Evolutionary conservation across 2,329 filamentous ascomycete species (phyloP).

Genomic region (Cordyceps javanica): DNA sequence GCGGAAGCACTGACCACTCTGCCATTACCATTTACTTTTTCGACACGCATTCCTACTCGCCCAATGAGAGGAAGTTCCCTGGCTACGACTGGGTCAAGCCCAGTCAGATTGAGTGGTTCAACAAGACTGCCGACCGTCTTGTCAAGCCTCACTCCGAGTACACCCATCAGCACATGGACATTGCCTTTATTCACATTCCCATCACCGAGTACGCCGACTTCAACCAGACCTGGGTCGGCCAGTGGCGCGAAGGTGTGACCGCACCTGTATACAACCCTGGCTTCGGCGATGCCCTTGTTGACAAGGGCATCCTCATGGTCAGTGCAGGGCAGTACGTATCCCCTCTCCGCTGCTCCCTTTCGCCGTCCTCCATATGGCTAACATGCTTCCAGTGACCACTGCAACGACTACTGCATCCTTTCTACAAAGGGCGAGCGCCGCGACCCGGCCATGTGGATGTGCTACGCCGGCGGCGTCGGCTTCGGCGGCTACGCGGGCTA

Average conservation of each 20-base stretch:
- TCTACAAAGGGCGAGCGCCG: conserved; percentile 40
- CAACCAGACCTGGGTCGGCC: conserved; percentile 55
- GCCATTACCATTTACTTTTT: conserved; percentile 92
- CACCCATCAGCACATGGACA: conserved; percentile 86
- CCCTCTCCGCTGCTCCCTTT: background rate
- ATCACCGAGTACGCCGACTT: conserved; percentile 75
- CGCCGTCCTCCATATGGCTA: background rate
- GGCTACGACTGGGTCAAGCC: conserved; percentile 98
- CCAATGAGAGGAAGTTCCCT: conserved; percentile 79
- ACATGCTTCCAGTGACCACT: conserved; percentile 63
- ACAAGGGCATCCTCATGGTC: conserved; percentile 79
- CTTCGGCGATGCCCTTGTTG: conserved; percentile 84
- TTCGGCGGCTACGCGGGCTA: conserved; percentile 96
- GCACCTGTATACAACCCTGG: conserved; percentile 85
- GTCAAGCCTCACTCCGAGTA: conserved; percentile 78
- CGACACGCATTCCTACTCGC: conserved; percentile 87
- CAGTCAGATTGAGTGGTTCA: conserved; percentile 93
- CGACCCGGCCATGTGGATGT: conserved; percentile 84
- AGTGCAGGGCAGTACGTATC: conserved; percentile 81
- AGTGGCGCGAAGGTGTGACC: conserved; percentile 77
- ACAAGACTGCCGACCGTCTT: conserved; percentile 64
- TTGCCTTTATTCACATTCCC: conserved; percentile 97
- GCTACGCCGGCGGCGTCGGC: conserved; percentile 85
- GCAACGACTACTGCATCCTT: conserved; percentile 91
- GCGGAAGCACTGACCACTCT: conserved; percentile 73